phyloP scores from a whole-genome alignment of 2,329 filamentous ascomycete genomes.

The Venturia effusa region DNA sequence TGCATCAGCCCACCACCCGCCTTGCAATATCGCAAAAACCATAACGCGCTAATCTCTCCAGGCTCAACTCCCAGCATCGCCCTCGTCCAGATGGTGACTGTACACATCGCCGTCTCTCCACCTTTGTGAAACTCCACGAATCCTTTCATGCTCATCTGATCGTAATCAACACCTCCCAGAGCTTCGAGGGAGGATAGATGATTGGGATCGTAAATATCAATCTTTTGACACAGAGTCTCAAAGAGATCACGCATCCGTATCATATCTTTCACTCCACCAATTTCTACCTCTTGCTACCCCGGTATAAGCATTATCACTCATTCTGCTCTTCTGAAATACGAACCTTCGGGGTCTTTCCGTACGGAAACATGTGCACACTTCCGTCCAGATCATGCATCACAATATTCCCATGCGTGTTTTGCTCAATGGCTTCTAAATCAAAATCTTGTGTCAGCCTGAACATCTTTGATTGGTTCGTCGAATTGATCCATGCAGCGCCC shows the following conservation, averaged over 20 bases:
- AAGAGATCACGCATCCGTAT: background rate
- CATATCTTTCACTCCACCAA: conserved; percentile 3
- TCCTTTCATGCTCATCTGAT: conserved; percentile 5
- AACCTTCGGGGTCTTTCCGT: background rate
- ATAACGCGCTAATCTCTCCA: conserved; percentile 39
- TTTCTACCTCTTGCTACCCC: background rate
- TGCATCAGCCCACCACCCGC: conserved; percentile 40
- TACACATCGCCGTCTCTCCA: background rate
- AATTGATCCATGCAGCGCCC: conserved; percentile 20
- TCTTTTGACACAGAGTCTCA: background rate
- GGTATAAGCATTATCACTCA: background rate
- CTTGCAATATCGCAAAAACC: conserved; percentile 46
- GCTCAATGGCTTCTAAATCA: background rate
- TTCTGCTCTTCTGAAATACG: background rate
- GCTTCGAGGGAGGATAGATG: background rate
- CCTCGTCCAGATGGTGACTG: background rate
- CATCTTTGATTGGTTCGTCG: conserved; percentile 10
- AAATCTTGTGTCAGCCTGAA: conserved; percentile 6
- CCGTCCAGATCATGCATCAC: background rate
- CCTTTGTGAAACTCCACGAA: background rate
- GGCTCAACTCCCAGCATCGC: conserved; percentile 35
- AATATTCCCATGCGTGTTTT: background rate
- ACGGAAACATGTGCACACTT: background rate
- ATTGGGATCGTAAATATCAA: background rate
- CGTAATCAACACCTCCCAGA: background rate